These are phyloP conservation scores for Apiotrichum siamense DNA, from an alignment of 1,284 basidiomycete genomes.

Conservation along the genomic window DNA sequence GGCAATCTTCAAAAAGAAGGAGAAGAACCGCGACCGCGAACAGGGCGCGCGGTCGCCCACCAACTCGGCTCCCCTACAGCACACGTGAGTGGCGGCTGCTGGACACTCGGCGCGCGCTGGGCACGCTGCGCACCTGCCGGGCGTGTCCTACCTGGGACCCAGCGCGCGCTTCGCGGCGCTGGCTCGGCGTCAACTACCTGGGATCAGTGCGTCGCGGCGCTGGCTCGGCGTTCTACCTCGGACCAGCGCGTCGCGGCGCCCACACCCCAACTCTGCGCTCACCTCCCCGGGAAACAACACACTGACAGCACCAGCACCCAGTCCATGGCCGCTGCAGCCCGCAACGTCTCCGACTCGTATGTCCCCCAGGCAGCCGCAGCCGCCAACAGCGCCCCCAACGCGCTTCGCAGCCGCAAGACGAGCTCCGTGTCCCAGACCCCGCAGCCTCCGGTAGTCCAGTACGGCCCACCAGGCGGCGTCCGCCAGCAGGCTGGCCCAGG, in stretches of 20 bases:
- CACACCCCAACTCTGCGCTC: neutral
- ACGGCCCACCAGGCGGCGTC: neutral
- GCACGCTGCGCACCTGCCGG: neutral
- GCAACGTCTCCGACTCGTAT: constrained; percentile 15
- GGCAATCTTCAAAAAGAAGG: constrained; percentile 26
- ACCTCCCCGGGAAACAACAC: neutral
- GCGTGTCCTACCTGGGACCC: no score
- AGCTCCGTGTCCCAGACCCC: neutral
- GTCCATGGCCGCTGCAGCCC: constrained; percentile 6
- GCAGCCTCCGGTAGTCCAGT: neutral
- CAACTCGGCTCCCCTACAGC: constrained; percentile 9
- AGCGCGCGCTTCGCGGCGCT: no score
- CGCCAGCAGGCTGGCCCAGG: neutral
- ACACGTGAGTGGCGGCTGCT: constrained; percentile 6
- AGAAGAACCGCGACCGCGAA: constrained; percentile 14
- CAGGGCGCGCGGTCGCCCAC: constrained; percentile 18
- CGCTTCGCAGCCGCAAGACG: constrained; percentile 11
- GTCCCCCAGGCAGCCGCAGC: neutral
- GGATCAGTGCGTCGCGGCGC: no score
- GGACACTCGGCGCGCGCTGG: no score
- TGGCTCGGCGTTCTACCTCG: no score
- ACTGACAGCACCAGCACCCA: neutral
- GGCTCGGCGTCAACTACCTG: no score
- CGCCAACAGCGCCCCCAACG: neutral
- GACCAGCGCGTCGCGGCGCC: neutral